phyloP scores from a whole-genome alignment of 2,329 filamentous ascomycete species.

The Ambrosiella cleistominuta region DNA sequence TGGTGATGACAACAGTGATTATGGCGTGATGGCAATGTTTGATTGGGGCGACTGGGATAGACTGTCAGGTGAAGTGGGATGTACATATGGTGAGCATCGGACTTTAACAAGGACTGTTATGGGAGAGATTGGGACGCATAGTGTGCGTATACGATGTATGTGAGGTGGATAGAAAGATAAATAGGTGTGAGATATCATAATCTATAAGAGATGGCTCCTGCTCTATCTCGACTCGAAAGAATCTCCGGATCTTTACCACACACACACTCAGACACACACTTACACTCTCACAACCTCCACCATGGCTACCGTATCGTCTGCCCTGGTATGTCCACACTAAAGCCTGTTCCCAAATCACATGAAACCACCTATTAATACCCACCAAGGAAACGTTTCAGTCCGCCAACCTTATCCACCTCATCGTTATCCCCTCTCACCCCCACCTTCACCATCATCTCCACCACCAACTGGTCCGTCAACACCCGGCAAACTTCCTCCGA shows the following conservation, averaged over 20 bases:
- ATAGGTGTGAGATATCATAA: no score
- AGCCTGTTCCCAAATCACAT: not conserved
- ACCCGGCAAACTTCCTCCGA: not conserved
- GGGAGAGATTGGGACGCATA: no score
- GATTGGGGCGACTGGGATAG: not conserved
- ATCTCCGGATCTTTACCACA: no score
- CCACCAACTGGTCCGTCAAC: not conserved
- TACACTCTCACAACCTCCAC: no score
- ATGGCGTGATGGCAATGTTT: not conserved
- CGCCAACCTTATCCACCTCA: not conserved
- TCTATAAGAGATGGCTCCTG: no score
- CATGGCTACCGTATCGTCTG: no score
- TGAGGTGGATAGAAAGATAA: no score
- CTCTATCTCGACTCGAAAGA: no score
- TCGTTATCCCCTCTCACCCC: not conserved
- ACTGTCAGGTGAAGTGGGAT: not conserved
- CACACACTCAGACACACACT: no score
- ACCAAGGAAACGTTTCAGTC: not conserved
- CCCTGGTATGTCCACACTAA: no score
- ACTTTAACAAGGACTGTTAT: no score
- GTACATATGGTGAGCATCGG: not conserved
- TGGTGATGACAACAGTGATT: not conserved
- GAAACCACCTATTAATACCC: not conserved
- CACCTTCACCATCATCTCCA: not conserved
- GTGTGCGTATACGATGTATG: no score